Evolutionary conservation across 371 early-diverging fungal genomes (phyloP).

Genomic region (Circinella minor): DNA sequence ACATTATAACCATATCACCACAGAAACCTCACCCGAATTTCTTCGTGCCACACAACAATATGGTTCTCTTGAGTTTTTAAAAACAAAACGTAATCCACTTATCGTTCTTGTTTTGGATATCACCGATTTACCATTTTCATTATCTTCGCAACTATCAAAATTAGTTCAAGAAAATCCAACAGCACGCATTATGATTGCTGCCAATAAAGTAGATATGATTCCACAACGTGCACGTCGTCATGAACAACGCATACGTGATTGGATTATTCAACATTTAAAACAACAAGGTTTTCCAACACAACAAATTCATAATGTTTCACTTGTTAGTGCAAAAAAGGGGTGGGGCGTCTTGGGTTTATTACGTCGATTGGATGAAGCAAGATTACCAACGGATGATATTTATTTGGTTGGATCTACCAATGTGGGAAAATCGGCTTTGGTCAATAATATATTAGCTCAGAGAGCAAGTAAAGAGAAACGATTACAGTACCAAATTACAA

Average conservation of each 20-base stretch:
- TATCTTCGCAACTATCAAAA: slow-evolving; percentile 46
- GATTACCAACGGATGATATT: slow-evolving; percentile 63
- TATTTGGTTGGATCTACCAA: slow-evolving; percentile 76
- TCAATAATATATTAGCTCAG: slow-evolving; percentile 62
- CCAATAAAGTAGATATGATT: slow-evolving; percentile 72
- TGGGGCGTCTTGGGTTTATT: slow-evolving; percentile 59
- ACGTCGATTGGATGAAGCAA: slow-evolving; percentile 44
- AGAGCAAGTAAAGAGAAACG: slow-evolving; percentile 20
- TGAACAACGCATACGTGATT: slow-evolving; percentile 58
- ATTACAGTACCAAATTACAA: slow-evolving; percentile 55
- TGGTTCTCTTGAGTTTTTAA: slow-evolving; percentile 58
- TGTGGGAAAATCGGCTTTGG: slow-evolving; percentile 74
- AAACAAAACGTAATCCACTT: slow-evolving; percentile 57
- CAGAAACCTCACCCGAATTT: slow-evolving; percentile 42
- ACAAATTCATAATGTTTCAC: slow-evolving; percentile 49
- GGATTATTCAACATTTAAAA: slow-evolving; percentile 56
- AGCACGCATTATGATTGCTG: slow-evolving; percentile 63
- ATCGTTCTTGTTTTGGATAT: slow-evolving; percentile 66
- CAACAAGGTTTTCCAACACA: slow-evolving; percentile 39
- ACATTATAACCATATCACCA: slow-evolving; percentile 52
- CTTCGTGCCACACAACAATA: slow-evolving; percentile 59
- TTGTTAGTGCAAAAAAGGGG: slow-evolving; percentile 70
- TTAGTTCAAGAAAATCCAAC: slow-evolving; percentile 45
- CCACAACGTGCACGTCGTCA: slow-evolving; percentile 54
- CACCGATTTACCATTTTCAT: slow-evolving; percentile 66